phyloP scores from a whole-genome alignment of 164 flowering plant genomes.

The Magnolia sinica region DNA sequence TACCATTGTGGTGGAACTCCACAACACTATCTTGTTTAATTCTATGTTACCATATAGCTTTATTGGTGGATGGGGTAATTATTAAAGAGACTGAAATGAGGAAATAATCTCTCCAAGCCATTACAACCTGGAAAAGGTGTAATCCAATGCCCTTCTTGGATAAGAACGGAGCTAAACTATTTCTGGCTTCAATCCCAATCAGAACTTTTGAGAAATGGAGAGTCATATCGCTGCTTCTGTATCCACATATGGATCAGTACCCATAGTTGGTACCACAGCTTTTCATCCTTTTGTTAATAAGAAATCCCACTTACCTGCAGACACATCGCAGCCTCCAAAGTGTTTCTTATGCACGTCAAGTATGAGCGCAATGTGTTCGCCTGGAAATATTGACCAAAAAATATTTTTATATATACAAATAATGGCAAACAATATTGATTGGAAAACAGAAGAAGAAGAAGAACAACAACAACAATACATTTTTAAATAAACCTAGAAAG shows the following conservation, averaged over 20 bases:
- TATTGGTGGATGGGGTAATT: no score
- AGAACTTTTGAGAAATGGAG: background rate
- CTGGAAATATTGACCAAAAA: slow-evolving; percentile 22
- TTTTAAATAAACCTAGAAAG: background rate
- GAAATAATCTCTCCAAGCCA: no score
- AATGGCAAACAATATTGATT: background rate
- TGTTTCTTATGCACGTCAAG: slow-evolving; percentile 78
- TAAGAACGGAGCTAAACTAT: background rate
- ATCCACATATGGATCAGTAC: background rate
- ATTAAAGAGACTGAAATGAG: no score
- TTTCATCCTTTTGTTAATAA: background rate
- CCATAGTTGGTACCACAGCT: background rate
- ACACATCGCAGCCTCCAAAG: slow-evolving; percentile 95
- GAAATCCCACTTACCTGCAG: slow-evolving; percentile 54
- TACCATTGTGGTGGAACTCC: no score
- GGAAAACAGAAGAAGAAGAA: background rate
- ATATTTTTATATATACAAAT: no score
- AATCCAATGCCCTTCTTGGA: no score
- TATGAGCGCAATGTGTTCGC: slow-evolving; percentile 63
- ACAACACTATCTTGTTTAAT: no score
- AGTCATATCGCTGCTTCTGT: no score
- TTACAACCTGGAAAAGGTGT: no score
- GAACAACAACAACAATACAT: no score
- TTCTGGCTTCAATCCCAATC: background rate
- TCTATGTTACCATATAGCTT: no score